Evolutionary conservation across 2,329 filamentous ascomycete species (phyloP).

Genomic region (Ophiostoma ulmi): DNA sequence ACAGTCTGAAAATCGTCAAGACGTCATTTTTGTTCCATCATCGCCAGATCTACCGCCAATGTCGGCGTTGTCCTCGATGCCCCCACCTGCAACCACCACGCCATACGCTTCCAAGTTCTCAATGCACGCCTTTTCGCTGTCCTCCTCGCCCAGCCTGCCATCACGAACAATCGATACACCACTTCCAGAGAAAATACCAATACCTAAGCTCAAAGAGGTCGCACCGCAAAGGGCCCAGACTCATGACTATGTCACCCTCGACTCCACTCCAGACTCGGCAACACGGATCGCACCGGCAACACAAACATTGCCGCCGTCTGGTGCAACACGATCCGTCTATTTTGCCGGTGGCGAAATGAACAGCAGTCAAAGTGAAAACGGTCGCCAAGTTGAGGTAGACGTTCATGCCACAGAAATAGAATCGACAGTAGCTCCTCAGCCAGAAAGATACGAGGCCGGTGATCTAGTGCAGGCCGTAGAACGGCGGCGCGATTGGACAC

Average conservation of each 20-base stretch:
- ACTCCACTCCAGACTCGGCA: slow-evolving; percentile 10
- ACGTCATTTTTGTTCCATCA: slow-evolving; percentile 23
- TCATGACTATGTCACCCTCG: neutral
- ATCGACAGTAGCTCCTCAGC: neutral
- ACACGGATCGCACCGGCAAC: neutral
- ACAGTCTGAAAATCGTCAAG: neutral
- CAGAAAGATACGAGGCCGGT: slow-evolving; percentile 15
- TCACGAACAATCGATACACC: neutral
- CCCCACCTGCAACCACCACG: neutral
- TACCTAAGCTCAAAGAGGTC: neutral
- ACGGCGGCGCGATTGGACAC: slow-evolving; percentile 64
- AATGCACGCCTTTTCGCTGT: neutral
- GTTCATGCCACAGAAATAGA: too few species aligned
- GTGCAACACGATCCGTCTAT: neutral
- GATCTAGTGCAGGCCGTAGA: slow-evolving; percentile 45
- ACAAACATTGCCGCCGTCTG: neutral
- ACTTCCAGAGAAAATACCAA: neutral
- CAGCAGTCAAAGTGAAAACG: neutral
- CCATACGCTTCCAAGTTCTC: slow-evolving; percentile 3
- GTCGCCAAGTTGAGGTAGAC: slow-evolving; percentile 19
- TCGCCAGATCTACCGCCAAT: slow-evolving; percentile 17
- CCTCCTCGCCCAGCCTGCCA: slow-evolving; percentile 8
- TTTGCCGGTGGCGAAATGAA: slow-evolving; percentile 25
- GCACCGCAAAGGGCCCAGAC: neutral
- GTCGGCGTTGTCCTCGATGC: slow-evolving; percentile 9